Conservation (phyloP, 163 green algal genomes). For the Chlamydomonas reinhardtii region DNA sequence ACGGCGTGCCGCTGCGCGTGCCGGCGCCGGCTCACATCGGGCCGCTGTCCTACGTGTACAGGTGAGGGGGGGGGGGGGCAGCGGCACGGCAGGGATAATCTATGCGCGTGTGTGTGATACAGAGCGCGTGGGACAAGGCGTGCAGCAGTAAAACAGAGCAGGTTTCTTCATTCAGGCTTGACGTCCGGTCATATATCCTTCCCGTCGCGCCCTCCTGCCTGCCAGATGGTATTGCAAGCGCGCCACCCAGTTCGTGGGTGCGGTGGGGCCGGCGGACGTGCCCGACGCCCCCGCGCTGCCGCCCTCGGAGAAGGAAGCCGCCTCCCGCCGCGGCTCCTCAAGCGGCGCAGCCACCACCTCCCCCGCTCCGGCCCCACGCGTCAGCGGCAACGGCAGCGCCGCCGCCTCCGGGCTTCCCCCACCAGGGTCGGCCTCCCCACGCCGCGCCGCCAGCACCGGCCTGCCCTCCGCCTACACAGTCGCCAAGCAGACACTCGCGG, state of each 20-base stretch:
- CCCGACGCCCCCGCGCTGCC: slow-evolving; percentile 32
- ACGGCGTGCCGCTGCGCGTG: slow-evolving; percentile 15
- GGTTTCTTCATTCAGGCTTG: too few species aligned
- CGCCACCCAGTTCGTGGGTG: slow-evolving; percentile 24
- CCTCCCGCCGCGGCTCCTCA: background rate
- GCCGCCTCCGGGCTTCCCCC: background rate
- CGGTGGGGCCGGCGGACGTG: background rate
- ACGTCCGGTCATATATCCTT: too few species aligned
- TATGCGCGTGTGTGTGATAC: too few species aligned
- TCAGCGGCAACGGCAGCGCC: background rate
- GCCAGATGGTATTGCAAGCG: slow-evolving; percentile 50
- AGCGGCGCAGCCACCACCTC: background rate
- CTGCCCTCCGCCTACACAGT: background rate
- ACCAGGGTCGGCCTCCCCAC: background rate
- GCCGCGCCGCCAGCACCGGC: background rate
- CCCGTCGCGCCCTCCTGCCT: background rate
- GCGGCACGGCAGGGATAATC: background rate
- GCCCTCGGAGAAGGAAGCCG: background rate
- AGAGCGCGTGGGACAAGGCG: too few species aligned
- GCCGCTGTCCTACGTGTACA: slow-evolving; percentile 42
- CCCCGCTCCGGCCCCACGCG: too few species aligned
- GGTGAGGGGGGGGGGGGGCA: background rate
- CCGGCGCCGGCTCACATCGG: slow-evolving; percentile 3
- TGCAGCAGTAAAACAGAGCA: too few species aligned
- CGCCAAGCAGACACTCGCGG: too few species aligned